Evolutionary conservation across 2,329 filamentous ascomycete species (phyloP), one percentile per base, ranked within the genome.

Genomic region (Alternaria angustiovoidea): DNA sequence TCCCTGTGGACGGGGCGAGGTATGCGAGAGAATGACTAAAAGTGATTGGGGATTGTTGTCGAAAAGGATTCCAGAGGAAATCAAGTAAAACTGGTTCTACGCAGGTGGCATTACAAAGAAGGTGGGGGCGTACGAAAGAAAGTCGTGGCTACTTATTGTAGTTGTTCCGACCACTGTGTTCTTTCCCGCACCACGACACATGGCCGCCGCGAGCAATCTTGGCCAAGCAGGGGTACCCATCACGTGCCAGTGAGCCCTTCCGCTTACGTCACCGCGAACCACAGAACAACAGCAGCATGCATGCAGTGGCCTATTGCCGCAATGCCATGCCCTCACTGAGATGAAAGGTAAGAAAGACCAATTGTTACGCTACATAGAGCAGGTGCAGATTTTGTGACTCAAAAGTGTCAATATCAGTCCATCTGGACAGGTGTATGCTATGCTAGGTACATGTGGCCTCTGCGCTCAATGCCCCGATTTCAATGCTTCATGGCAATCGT

Each of bases 141-240:
- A 66, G 67, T 65, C 66, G 67, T 70, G 64, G 60, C 64, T 64
- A 62, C 52, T 55, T 61, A 65, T 65, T 64, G 59, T 63, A 62
- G 59, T 63, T 68, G 65, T 73, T 70, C 67, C 63, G 63, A 69
- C 66, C 63, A 72, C 69, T 69, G 69, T 72, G 69, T 72, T 71
- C 68, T 69, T 67, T 69, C 65, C 64, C 62, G 43, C 57, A 51
- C 58, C 57, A 55, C 53, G 46, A 56, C 69, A 68, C 61, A 65
- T 63, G 64, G 66, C 59, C 68, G 66, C 65, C 69, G 66, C 63
- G 56, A 62, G 58, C 61, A 54, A 54, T 38, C 54, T 60, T 63
- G 66, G 58, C 68, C 51, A 54, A 44, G 56, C 56, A 59, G 52
- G 57, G 57, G 57, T 51, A 55, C 39, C 46, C 38, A 34, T 61